phyloP scores from a whole-genome alignment of 805 yeast species.

The Yamadazyma sp. region DNA sequence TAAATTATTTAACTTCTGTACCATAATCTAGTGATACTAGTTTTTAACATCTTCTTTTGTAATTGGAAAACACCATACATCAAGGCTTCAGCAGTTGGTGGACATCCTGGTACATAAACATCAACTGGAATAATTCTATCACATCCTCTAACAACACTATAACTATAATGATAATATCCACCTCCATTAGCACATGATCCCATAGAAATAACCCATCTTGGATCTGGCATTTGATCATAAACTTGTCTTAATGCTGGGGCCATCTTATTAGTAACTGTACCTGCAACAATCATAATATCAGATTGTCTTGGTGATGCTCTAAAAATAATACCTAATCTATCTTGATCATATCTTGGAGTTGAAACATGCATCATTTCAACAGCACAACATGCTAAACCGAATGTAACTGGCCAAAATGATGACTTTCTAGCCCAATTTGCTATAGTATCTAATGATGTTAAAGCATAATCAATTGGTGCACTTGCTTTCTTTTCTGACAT shows the following conservation, averaged over 20 bases:
- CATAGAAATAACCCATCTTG: constrained; percentile 93
- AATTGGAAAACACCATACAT: constrained; percentile 87
- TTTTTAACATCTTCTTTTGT: constrained; percentile 85
- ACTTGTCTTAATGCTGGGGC: constrained; percentile 92
- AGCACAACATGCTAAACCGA: constrained; percentile 91
- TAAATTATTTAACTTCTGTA: constrained; percentile 56
- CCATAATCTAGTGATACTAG: constrained; percentile 82
- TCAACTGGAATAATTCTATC: constrained; percentile 88
- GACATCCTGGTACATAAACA: constrained; percentile 90
- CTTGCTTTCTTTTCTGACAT: constrained; percentile 56
- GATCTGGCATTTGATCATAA: constrained; percentile 92
- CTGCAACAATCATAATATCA: constrained; percentile 90
- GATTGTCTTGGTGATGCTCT: constrained; percentile 93
- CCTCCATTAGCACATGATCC: constrained; percentile 95
- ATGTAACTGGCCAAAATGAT: constrained; percentile 90
- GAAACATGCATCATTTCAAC: constrained; percentile 95
- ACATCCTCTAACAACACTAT: constrained; percentile 86
- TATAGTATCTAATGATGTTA: constrained; percentile 76
- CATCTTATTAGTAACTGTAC: constrained; percentile 88
- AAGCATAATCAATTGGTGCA: constrained; percentile 71
- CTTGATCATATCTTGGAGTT: constrained; percentile 89
- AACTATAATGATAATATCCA: constrained; percentile 87
- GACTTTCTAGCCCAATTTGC: constrained; percentile 92
- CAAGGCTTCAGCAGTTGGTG: constrained; percentile 87
- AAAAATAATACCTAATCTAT: constrained; percentile 87